These are phyloP conservation scores for Solanum pennellii DNA, from an alignment of 257 asterid species.

Conservation along the genomic window DNA sequence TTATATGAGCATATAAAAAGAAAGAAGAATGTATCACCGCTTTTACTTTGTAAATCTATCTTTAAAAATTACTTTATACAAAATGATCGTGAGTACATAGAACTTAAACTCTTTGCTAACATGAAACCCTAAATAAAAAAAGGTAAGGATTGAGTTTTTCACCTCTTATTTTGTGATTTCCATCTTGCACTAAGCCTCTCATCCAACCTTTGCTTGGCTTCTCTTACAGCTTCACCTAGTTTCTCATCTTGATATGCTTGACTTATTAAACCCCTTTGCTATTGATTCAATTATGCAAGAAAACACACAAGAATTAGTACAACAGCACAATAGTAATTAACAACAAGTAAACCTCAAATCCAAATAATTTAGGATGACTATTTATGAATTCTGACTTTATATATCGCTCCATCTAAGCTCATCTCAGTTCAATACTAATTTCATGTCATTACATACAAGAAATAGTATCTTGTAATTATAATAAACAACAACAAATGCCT, in stretches of 20 bases:
- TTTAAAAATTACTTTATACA: not conserved
- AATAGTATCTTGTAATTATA: not conserved
- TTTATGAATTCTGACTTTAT: not conserved
- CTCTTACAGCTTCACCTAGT: conserved; percentile 22
- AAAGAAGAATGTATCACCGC: not conserved
- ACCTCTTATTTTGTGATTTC: conserved; percentile 27
- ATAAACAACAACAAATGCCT: not conserved
- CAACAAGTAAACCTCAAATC: not conserved
- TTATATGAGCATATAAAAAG: not conserved
- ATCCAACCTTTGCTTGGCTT: conserved; percentile 57
- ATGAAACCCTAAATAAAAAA: not conserved
- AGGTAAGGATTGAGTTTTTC: not conserved
- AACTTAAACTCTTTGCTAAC: not conserved
- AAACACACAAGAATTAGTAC: not conserved
- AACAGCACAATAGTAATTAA: not conserved
- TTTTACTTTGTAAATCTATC: not conserved
- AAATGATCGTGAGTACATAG: not conserved
- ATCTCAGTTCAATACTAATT: not conserved
- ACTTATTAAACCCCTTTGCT: conserved; percentile 17
- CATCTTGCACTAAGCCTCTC: conserved; percentile 30
- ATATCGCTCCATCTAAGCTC: not conserved
- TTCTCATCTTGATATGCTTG: conserved; percentile 15
- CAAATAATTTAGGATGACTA: not conserved
- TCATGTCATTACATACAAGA: not conserved
- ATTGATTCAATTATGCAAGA: not conserved